Base-by-base conservation (phyloP, 1,139 yeast genomes). In the Hansenula lynferdii region DNA sequence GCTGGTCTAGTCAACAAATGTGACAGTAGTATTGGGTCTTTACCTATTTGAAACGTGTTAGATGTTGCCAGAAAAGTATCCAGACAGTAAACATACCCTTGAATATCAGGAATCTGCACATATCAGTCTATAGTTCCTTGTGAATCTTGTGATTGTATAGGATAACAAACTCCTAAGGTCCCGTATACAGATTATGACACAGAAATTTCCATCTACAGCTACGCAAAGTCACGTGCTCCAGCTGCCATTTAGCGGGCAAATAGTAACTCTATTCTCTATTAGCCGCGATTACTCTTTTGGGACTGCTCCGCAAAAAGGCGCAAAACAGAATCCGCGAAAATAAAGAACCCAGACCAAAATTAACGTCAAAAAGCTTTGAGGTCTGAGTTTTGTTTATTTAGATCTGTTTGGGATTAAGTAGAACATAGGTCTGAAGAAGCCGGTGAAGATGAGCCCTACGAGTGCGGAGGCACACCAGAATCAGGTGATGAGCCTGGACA, bases 1-100 rank as follows among this genome's bases (percentile, higher is more conserved):
- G 96, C 97, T 0, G 98, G 98, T 43, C 89, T 77, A 3, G 98
- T 92, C 40, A 92, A 71, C 28, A 92, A 69, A 57, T 90, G 94
- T 8, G 95, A 86, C 34, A 92, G 72, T 35, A 85, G 74, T 62
- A 89, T 86, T 6, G 95, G 85, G 53, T 90, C 96, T 34, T 75
- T 75, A 18, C 85, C 80, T 61, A 34, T 17, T 28, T 25, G 22
- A 28, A 21, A 31, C 10, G 9, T 18, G 27, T 21, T 18, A 20
- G 16, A 22, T 25, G 10, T 8, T 15, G 11, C 7, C 6, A n/a
- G 14, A 10, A 11, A 29, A 10, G 10, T 9, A 8, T 18, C 11
- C 15, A 14, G 25, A 15, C 23, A 19, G 6, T 8, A 12, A 10
- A 28, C 50, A 15, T 46, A 53, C 69, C 75, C 50, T 77, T 76